Evolutionary conservation across 495 filamentous ascomycete genomes (phyloP).

Genomic region (Aspergillus heteromorphus): DNA sequence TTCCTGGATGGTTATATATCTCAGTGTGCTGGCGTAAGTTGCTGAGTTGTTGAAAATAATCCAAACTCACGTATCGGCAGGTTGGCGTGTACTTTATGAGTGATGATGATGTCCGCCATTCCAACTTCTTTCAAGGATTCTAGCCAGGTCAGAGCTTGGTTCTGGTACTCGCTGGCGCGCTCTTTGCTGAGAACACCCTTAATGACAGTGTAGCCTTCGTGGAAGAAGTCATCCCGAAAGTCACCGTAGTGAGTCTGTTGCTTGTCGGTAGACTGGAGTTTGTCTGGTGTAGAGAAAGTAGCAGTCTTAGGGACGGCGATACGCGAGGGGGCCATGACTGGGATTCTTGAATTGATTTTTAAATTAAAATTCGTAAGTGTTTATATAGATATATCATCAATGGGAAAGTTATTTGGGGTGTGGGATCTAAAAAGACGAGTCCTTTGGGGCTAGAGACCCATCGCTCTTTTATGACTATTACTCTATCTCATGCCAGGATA

Average conservation of each 20-base stretch:
- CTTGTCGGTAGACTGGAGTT: background rate
- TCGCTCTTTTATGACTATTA: background rate
- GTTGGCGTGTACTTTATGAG: conserved; percentile 1
- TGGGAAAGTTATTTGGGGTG: background rate
- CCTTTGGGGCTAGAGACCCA: background rate
- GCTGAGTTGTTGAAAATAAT: background rate
- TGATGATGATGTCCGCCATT: background rate
- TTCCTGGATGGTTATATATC: conserved; percentile 3
- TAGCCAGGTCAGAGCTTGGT: conserved; percentile 7
- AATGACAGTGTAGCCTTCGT: conserved; percentile 20
- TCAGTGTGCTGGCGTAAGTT: background rate
- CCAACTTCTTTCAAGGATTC: conserved; percentile 1
- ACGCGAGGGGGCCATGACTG: background rate
- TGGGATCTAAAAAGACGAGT: background rate
- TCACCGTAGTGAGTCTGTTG: conserved; percentile 15
- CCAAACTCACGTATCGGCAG: background rate
- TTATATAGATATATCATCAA: too few relatives aligned
- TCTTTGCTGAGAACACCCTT: conserved; percentile 21
- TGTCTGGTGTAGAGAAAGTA: background rate
- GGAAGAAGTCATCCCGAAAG: conserved; percentile 20
- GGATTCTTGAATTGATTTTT: background rate
- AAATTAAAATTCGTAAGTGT: background rate
- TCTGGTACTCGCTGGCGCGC: conserved; percentile 9
- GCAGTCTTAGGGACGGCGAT: background rate
- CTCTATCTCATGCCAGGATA: background rate